phyloP scores from a whole-genome alignment of 2,329 filamentous ascomycete species.

The Sporothrix curviconia region DNA sequence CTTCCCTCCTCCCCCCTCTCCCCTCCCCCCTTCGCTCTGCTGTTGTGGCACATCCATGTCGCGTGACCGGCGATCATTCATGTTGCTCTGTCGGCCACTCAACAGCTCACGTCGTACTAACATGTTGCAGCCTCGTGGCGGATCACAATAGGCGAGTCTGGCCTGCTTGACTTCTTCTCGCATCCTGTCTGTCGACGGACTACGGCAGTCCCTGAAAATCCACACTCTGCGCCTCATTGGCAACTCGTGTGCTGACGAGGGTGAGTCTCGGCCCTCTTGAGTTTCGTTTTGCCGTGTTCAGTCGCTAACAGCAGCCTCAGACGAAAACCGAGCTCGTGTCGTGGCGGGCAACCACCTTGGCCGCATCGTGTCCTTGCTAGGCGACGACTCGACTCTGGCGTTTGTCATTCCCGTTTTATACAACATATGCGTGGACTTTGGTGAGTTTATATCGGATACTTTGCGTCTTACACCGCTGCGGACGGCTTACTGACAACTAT shows the following conservation, averaged over 20 bases:
- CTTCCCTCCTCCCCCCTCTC: background rate
- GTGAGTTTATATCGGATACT: slow-evolving; percentile 31
- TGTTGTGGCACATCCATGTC: too few relatives aligned
- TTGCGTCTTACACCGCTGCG: background rate
- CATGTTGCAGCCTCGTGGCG: slow-evolving; percentile 46
- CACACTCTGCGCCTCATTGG: slow-evolving; percentile 53
- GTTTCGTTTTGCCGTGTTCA: background rate
- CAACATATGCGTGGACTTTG: slow-evolving; percentile 58
- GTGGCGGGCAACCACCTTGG: slow-evolving; percentile 43
- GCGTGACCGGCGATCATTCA: background rate
- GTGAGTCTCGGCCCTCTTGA: slow-evolving; percentile 26
- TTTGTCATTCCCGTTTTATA: slow-evolving; percentile 55
- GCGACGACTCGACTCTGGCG: slow-evolving; percentile 40
- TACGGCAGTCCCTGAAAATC: slow-evolving; percentile 40
- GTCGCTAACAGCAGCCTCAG: slow-evolving; percentile 26
- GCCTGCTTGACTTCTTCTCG: slow-evolving; percentile 51
- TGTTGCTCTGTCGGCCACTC: background rate
- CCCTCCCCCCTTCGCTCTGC: too few relatives aligned
- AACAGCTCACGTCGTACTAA: background rate
- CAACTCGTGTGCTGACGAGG: slow-evolving; percentile 57
- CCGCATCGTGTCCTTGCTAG: slow-evolving; percentile 42
- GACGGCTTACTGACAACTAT: background rate
- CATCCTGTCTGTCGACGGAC: slow-evolving; percentile 34
- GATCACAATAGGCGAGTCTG: slow-evolving; percentile 49
- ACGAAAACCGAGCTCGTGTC: slow-evolving; percentile 53